Base-by-base conservation (phyloP, 1,139 yeast species). In the Nadsonia commutata region DNA sequence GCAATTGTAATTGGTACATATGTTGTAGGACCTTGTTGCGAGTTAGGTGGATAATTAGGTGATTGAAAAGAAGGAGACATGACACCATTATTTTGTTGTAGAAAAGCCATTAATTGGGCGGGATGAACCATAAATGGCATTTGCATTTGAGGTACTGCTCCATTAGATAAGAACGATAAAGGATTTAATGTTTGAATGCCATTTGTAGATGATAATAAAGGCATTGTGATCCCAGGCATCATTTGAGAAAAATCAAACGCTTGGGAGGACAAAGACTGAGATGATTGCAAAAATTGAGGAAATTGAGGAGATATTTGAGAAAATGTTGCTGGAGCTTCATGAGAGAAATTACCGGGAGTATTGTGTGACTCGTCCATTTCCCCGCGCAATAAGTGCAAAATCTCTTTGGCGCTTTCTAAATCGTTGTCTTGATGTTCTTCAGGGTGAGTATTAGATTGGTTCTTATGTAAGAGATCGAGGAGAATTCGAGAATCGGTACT, bases 341-440 rank as follows among this genome's bases (percentile, higher is more conserved):
- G 31, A 18, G 44, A 38, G 19, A 33, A 31, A 18, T 37, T 42
- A 13, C 42, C 41, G 11, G 40, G 43, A 17, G 43, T 36, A 42
- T 13, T 13, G n/a, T 27, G 16, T 8, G 33, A 46, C 45, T 45
- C 33, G 9, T 27, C 33, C 33, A 46, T 38, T 11, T 46, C 39
- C 11, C 45, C 43, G 37, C 48, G 38, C 31, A 53, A 49, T 7
- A 55, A 45, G 2, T 52, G 52, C 13, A 55, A 43, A 13, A 53
- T 51, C 36, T 53, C 55, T 40, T 47, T 43, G 3, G 57, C 57
- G 17, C 44, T 46, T 18, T 48, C 52, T 22, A 50, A n/a, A 23
- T 43, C 38, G 22, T 46, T 42, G n/a, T 40, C 40, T 9, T 39
- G 40, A 2, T 42, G 43, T 8, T 20, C 20, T 16, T 27, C 19